These are phyloP conservation scores for Pleurotus giganteus DNA, from an alignment of 768 basidiomycete species.

Conservation along the genomic window DNA sequence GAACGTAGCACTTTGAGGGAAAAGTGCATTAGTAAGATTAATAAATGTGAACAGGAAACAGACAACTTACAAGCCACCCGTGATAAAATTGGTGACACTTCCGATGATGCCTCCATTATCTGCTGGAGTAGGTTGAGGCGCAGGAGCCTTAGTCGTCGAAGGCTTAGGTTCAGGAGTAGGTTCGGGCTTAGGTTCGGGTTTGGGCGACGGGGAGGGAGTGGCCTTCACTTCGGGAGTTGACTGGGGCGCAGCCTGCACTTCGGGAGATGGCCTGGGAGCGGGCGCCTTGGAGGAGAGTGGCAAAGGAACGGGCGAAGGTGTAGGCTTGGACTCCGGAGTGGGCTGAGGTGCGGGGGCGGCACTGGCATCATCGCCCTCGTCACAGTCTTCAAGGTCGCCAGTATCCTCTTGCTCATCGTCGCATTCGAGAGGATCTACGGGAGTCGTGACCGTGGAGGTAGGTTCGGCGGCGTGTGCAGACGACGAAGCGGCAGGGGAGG, in stretches of 20 bases:
- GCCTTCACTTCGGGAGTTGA: not conserved
- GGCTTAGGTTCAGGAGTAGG: slow-evolving; percentile 4
- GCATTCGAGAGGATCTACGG: slow-evolving; percentile 27
- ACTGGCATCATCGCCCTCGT: slow-evolving; percentile 11
- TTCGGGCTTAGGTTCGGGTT: slow-evolving; percentile 12
- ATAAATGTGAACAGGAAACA: not conserved
- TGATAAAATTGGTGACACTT: slow-evolving; percentile 18
- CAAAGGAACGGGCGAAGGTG: slow-evolving; percentile 15
- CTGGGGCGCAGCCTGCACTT: slow-evolving; percentile 2
- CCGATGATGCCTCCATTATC: slow-evolving; percentile 11
- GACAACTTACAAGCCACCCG: slow-evolving; percentile 45
- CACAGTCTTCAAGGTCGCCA: slow-evolving; percentile 18
- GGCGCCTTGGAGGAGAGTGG: slow-evolving; percentile 11
- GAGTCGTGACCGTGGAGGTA: slow-evolving; percentile 24
- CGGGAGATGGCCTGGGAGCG: slow-evolving; percentile 18
- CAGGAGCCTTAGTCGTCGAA: slow-evolving; percentile 12
- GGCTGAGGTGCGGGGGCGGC: slow-evolving; percentile 16
- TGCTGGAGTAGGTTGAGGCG: slow-evolving; percentile 15
- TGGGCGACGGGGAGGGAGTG: not conserved
- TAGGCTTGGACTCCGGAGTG: slow-evolving; percentile 20
- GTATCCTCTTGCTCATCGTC: slow-evolving; percentile 28
- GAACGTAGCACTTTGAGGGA: slow-evolving; percentile 51
- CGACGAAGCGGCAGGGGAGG: slow-evolving; percentile 29
- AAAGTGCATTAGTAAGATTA: slow-evolving; percentile 3
- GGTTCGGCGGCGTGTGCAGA: slow-evolving; percentile 23